phyloP scores from a whole-genome alignment of 306 rosid genomes.

The Benincasa hispida region DNA sequence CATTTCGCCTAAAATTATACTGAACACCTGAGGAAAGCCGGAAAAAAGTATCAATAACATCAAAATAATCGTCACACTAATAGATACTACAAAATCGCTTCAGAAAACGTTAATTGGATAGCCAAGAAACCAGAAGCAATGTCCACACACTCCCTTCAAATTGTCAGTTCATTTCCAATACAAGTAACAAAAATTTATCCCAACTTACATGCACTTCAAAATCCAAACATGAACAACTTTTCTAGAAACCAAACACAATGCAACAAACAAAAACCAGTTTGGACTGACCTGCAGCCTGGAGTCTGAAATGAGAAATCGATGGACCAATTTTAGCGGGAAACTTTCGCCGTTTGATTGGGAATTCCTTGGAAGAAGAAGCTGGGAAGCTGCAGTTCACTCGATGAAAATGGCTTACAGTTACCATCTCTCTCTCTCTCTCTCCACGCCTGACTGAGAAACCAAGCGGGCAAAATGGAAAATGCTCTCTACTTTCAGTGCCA shows the following conservation, averaged over 20 bases:
- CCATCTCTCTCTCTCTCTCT: neutral
- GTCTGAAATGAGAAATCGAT: conserved; percentile 2
- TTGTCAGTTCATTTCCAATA: neutral
- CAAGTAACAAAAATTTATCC: neutral
- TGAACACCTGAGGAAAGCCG: conserved; percentile 18
- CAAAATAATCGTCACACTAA: neutral
- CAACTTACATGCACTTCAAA: neutral
- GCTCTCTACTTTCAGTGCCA: neutral
- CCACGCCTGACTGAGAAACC: neutral
- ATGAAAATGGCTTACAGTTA: neutral
- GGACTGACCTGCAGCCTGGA: conserved; percentile 17
- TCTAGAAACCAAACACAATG: neutral
- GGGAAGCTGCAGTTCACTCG: neutral
- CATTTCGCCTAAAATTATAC: conserved; percentile 13
- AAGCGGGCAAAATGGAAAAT: neutral
- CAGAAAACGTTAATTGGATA: neutral
- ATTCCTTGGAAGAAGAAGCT: neutral
- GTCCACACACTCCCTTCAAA: neutral
- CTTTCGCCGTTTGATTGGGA: neutral
- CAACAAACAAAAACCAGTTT: neutral
- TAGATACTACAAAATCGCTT: neutral
- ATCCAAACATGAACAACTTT: neutral
- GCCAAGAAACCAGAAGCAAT: neutral
- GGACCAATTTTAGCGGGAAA: neutral
- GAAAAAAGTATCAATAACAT: neutral